Evolutionary conservation across 1,284 basidiomycete species (phyloP).

Genomic region (Mixia osmundae): DNA sequence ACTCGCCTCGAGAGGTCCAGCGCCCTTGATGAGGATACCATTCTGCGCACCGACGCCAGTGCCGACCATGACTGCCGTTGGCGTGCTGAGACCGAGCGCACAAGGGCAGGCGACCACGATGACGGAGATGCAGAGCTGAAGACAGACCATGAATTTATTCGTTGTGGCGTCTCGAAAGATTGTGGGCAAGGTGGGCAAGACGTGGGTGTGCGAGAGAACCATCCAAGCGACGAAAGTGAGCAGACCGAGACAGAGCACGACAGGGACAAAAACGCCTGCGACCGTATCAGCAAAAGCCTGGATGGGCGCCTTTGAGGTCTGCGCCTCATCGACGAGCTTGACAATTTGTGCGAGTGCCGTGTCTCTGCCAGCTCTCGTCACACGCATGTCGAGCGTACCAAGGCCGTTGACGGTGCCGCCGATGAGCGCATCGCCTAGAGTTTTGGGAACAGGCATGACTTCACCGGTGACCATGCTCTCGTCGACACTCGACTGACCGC

Average conservation of each 20-base stretch:
- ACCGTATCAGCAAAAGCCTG: constrained; percentile 89
- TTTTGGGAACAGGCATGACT: constrained; percentile 69
- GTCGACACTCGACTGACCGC: constrained; percentile 69
- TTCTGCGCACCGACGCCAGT: constrained; percentile 92
- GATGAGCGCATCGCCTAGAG: constrained; percentile 57
- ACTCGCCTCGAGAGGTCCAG: constrained; percentile 76
- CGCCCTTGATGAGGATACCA: constrained; percentile 95
- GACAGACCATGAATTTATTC: constrained; percentile 68
- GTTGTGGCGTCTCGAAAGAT: constrained; percentile 66
- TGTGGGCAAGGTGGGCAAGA: constrained; percentile 38
- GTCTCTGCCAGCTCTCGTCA: constrained; percentile 85
- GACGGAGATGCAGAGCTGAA: constrained; percentile 94
- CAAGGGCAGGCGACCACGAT: constrained; percentile 97
- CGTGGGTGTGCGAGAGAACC: constrained; percentile 39
- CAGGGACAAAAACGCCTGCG: constrained; percentile 85
- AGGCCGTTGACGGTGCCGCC: constrained; percentile 93
- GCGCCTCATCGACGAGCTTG: constrained; percentile 86
- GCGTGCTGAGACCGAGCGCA: constrained; percentile 83
- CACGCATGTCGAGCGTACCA: constrained; percentile 84
- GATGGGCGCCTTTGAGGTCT: constrained; percentile 92
- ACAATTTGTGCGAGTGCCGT: constrained; percentile 93
- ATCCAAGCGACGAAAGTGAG: constrained; percentile 75
- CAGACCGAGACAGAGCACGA: constrained; percentile 57
- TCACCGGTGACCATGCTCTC: constrained; percentile 97
- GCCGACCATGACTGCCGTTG: constrained; percentile 98